Conservation (phyloP, 2,329 filamentous ascomycete genomes). For the Myriosclerotinia scirpicola region DNA sequence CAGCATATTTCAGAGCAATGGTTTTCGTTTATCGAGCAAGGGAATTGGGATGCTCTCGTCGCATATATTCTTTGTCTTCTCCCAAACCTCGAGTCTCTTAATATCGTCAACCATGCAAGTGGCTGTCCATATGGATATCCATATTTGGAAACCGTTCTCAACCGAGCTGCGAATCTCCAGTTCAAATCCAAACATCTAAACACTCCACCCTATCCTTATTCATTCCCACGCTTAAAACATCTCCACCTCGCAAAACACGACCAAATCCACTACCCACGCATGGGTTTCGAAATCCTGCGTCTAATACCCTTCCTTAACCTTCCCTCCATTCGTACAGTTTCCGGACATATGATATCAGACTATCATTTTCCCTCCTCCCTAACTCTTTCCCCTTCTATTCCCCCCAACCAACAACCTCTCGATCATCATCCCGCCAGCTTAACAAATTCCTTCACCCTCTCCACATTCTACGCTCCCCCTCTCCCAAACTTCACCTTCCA, state of each 20-base stretch:
- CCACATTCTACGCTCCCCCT: slow-evolving; percentile 1
- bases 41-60: slow-evolving; percentile 23
- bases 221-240: background rate
- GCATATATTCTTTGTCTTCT: slow-evolving; percentile 22
- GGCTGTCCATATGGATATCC: slow-evolving; percentile 22
- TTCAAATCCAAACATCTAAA: background rate
- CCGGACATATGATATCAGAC: slow-evolving; percentile 20
- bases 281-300: slow-evolving; percentile 19
- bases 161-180: slow-evolving; percentile 16
- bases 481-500: slow-evolving; percentile 17
- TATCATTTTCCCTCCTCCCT: slow-evolving; percentile 4
- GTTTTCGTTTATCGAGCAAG: slow-evolving; percentile 1
- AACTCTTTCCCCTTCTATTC: background rate
- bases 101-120: slow-evolving; percentile 22
- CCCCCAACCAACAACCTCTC: background rate
- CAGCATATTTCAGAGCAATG: background rate
- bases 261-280: slow-evolving; percentile 9
- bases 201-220: background rate
- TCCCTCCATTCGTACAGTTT: slow-evolving; percentile 10
- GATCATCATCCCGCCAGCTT: background rate
- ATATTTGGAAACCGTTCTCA: slow-evolving; percentile 22
- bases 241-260: slow-evolving; percentile 18
- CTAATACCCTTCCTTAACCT: slow-evolving; percentile 12
- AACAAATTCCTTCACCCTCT: background rate
- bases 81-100: slow-evolving; percentile 19